Percentiles rank a stretch among this genome's conserved stretches.
These are phyloP conservation scores for Ogataea siamensis DNA, from an alignment of 805 yeast species.

Conservation along the genomic window DNA sequence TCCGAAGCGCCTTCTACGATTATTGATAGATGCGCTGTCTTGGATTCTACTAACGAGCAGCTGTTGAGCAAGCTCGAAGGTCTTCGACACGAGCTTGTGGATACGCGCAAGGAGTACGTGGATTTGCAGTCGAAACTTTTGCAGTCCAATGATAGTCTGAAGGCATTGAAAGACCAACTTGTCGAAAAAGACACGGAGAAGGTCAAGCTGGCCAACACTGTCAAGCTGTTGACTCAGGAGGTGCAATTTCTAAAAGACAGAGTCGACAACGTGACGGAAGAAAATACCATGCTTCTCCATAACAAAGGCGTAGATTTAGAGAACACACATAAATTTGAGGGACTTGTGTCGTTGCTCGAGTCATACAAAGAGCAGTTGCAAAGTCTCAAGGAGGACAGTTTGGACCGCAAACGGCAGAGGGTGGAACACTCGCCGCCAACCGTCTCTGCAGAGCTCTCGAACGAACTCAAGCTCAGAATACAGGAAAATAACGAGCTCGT, in stretches of 20 bases:
- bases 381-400: conserved; percentile 26
- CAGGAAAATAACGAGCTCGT: conserved; percentile 2
- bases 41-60: conserved; percentile 2
- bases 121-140: conserved; percentile 16
- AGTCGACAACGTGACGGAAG: conserved; percentile 18
- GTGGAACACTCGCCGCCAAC: background rate
- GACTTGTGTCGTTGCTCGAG: conserved; percentile 48
- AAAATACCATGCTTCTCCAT: conserved; percentile 13
- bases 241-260: conserved; percentile 22
- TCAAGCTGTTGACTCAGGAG: conserved; percentile 20
- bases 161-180: conserved; percentile 4
- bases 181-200: conserved; percentile 13
- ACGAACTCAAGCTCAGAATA: conserved; percentile 2
- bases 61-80: conserved; percentile 7
- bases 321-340: conserved; percentile 26
- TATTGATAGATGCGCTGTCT: background rate
- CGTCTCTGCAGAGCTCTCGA: background rate
- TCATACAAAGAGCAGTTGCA: conserved; percentile 54
- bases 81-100: conserved; percentile 10
- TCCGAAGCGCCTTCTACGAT: background rate
- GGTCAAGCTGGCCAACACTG: conserved; percentile 16
- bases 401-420: background rate
- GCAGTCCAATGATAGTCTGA: conserved; percentile 7
- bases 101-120: conserved; percentile 13
- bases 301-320: conserved; percentile 17